A percentile compares a stretch with the other conserved stretches of the same genome.
Evolutionary conservation across 139 green algal species (phyloP).

Genomic region (Chlorella sp.): DNA sequence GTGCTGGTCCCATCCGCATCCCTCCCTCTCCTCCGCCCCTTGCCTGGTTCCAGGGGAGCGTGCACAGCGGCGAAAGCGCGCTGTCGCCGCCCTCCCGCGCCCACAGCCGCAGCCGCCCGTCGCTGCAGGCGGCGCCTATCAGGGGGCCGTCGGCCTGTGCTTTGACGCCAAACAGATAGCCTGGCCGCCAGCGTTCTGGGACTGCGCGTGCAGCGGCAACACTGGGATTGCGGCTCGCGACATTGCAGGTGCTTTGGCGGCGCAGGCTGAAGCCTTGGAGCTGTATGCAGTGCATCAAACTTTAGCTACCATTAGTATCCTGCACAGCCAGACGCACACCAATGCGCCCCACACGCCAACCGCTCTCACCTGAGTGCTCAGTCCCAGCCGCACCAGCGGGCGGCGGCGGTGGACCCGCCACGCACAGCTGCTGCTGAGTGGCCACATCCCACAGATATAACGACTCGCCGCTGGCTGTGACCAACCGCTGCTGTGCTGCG

Average conservation of each 20-base stretch:
- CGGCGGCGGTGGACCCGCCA: neutral
- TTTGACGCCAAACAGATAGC: constrained; percentile 12
- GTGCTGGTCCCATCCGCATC: no score
- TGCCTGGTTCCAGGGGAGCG: constrained; percentile 30
- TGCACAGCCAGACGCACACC: neutral
- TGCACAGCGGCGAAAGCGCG: constrained; percentile 8
- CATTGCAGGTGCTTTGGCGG: neutral
- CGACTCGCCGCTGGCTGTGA: constrained; percentile 25
- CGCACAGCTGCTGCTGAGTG: constrained; percentile 11
- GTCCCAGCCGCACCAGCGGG: neutral
- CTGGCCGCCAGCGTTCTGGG: constrained; percentile 21
- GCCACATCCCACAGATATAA: constrained; percentile 19
- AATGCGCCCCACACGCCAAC: no score
- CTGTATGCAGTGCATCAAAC: no score
- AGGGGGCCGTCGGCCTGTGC: constrained; percentile 12
- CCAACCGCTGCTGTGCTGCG: neutral
- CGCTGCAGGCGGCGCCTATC: constrained; percentile 28
- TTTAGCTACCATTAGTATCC: no score
- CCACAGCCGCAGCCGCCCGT: constrained; percentile 27
- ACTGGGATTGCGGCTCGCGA: neutral
- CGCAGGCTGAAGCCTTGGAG: no score
- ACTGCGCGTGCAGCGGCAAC: neutral
- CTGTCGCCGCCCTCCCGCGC: neutral
- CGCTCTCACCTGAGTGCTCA: neutral
- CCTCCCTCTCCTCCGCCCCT: no score